Evolutionary conservation across 225 moss, liverwort and hornwort species (phyloP).

Genomic region (Pleurozium schreberi): DNA sequence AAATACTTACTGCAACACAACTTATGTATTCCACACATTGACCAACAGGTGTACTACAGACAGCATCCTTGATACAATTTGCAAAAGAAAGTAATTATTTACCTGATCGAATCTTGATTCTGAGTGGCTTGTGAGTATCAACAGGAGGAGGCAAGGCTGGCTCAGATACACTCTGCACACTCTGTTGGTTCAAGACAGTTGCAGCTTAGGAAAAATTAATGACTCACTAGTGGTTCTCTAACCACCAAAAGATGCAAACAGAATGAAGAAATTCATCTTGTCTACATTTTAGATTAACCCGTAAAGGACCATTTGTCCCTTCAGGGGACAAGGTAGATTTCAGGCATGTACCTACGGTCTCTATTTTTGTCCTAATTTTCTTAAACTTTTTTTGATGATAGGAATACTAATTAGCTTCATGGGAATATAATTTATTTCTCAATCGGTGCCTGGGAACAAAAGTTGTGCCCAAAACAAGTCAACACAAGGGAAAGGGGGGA

Average conservation of each 20-base stretch:
- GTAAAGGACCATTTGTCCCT: too few species aligned
- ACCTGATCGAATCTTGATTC: slow-evolving; percentile 30
- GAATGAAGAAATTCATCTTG: neutral
- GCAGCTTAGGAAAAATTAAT: neutral
- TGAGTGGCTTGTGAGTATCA: slow-evolving; percentile 1
- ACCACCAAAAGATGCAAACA: neutral
- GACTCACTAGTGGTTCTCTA: neutral
- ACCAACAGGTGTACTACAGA: neutral
- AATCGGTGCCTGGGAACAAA: too few species aligned
- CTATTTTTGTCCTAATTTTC: too few species aligned
- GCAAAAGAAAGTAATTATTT: neutral
- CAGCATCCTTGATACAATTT: neutral
- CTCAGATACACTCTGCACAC: slow-evolving; percentile 27
- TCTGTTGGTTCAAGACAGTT: slow-evolving; percentile 1
- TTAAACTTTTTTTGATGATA: too few species aligned
- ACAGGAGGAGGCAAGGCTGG: slow-evolving; percentile 6
- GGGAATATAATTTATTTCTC: too few species aligned
- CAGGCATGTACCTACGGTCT: too few species aligned
- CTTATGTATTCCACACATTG: neutral
- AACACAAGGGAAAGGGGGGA: too few species aligned
- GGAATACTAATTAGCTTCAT: too few species aligned
- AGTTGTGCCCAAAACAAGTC: too few species aligned
- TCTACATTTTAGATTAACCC: neutral
- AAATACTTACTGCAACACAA: neutral
- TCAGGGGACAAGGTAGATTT: too few species aligned